Evolutionary conservation across 129 eudicot genomes (phyloP).

Genomic region (Artemisia argyi): DNA sequence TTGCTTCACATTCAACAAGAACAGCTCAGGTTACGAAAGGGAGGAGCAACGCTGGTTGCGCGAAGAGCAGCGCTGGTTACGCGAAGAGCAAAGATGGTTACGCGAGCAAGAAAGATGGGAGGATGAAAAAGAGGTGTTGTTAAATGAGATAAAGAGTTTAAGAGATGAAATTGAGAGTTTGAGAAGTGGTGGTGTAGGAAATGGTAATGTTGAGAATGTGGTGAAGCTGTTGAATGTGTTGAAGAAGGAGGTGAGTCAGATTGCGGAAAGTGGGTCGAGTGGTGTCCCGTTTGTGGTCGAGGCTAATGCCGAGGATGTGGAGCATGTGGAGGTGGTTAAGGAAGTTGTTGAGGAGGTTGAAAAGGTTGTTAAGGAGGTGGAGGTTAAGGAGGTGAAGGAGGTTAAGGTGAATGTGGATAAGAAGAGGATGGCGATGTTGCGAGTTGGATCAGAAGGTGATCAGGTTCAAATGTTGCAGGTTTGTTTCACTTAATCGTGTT

Average conservation of each 20-base stretch:
- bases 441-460: constrained; percentile 85
- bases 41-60: constrained; percentile 82
- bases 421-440: constrained; percentile 51
- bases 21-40: constrained; percentile 31
- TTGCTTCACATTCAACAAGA: constrained; percentile 47
- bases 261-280: constrained; percentile 56
- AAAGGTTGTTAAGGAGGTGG: constrained; percentile 15
- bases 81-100: constrained; percentile 93
- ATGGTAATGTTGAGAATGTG: constrained; percentile 28
- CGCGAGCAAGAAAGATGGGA: constrained; percentile 76
- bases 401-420: constrained; percentile 14
- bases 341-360: constrained; percentile 40
- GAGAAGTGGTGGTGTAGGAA: constrained; percentile 17
- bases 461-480: constrained; percentile 86
- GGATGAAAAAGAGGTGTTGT: constrained; percentile 54
- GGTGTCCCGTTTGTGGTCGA: constrained; percentile 53
- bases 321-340: constrained; percentile 37
- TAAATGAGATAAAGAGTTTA: constrained; percentile 47
- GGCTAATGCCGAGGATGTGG: constrained; percentile 22
- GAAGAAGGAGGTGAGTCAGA: constrained; percentile 53
- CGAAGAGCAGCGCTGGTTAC: constrained; percentile 90
- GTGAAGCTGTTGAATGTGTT: constrained; percentile 52
- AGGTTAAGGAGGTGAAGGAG: constrained; percentile 19
- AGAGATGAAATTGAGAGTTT: constrained; percentile 44
- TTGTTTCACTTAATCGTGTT: background rate